Evolutionary conservation across 768 basidiomycete genomes (phyloP).

Genomic region (Trametes cinnabarina): DNA sequence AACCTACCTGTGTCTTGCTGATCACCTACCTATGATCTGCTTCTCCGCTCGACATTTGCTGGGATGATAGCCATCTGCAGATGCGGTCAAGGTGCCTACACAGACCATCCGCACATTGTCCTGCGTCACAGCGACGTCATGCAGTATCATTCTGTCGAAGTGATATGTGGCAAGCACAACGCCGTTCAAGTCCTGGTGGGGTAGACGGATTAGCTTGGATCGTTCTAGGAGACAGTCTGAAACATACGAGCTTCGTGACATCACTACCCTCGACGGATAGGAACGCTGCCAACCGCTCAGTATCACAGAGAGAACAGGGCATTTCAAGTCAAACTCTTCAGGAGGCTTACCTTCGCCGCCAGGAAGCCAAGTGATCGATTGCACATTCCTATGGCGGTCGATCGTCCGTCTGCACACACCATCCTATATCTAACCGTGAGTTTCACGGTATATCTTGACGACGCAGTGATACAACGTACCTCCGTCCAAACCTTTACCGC

Average conservation of each 20-base stretch:
- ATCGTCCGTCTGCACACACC: slow-evolving; percentile 70
- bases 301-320: neutral
- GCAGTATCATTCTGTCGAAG: slow-evolving; percentile 61
- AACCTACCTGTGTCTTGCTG: neutral
- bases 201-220: no score
- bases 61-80: slow-evolving; percentile 60
- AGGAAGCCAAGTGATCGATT: slow-evolving; percentile 69
- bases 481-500: slow-evolving; percentile 74
- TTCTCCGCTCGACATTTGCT: slow-evolving; percentile 72
- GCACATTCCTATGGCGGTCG: slow-evolving; percentile 51
- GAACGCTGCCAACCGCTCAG: slow-evolving; percentile 45
- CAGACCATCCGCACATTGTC: slow-evolving; percentile 63
- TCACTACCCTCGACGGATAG: slow-evolving; percentile 65
- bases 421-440: no score
- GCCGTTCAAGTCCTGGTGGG: slow-evolving; percentile 63
- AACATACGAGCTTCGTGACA: slow-evolving; percentile 56
- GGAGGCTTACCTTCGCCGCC: slow-evolving; percentile 48
- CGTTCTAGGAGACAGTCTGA: no score
- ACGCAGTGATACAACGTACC: slow-evolving; percentile 33
- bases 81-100: slow-evolving; percentile 65
- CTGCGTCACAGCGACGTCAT: slow-evolving; percentile 69
- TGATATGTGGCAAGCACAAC: slow-evolving; percentile 57
- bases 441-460: neutral
- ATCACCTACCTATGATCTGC: slow-evolving; percentile 60
- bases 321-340: neutral